Evolutionary conservation across 805 yeast genomes (phyloP).

Genomic region (Suhomyces tanzawaensis): DNA sequence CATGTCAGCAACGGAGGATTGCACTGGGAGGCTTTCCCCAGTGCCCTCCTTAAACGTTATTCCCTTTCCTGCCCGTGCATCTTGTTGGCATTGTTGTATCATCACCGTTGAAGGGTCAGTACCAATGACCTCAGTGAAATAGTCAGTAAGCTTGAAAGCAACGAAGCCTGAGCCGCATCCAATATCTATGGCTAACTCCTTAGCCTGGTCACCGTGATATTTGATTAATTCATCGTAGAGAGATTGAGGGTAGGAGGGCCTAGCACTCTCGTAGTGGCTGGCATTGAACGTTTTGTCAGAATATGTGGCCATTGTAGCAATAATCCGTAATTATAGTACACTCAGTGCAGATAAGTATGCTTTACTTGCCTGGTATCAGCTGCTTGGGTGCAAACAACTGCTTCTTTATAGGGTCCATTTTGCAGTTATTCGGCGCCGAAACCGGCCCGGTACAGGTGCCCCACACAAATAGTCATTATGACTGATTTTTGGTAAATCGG

Average conservation of each 20-base stretch:
- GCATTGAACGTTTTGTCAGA: conserved; percentile 53
- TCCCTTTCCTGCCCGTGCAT: conserved; percentile 12
- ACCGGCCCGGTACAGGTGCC: conserved; percentile 2
- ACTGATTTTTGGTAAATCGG: no score
- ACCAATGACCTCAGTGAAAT: conserved; percentile 55
- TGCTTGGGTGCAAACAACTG: no score
- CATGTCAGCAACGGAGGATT: conserved; percentile 49
- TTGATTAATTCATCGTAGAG: conserved; percentile 43
- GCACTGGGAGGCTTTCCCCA: conserved; percentile 26
- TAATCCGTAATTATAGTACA: not conserved
- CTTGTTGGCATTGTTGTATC: conserved; percentile 38
- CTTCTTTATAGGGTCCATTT: not conserved
- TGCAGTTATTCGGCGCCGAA: no score
- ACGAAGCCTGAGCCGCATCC: conserved; percentile 86
- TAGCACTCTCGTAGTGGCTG: conserved; percentile 48
- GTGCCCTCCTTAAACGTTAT: conserved; percentile 23
- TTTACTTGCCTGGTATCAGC: not conserved
- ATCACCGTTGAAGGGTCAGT: conserved; percentile 59
- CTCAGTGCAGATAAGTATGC: not conserved
- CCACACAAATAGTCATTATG: no score
- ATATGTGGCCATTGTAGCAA: conserved; percentile 58
- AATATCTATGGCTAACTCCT: conserved; percentile 51
- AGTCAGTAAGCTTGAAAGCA: conserved; percentile 47
- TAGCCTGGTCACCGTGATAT: conserved; percentile 36
- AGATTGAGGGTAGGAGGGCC: conserved; percentile 65